Conservation (phyloP, 768 basidiomycete genomes). For the Boletus vinaceobasis region DNA sequence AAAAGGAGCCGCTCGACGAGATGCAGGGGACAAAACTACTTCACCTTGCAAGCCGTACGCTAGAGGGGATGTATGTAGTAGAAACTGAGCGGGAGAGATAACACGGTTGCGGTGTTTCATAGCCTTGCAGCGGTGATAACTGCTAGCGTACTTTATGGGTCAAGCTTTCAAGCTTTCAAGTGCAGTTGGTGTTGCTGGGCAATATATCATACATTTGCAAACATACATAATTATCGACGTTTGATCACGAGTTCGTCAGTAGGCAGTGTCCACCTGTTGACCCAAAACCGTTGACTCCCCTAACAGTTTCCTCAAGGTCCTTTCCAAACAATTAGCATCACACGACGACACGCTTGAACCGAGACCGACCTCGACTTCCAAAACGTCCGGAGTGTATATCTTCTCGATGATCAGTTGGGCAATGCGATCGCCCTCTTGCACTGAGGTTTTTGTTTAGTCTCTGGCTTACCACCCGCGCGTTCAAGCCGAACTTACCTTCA, state of each 20-base stretch:
- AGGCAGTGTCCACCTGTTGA: slow-evolving; percentile 84
- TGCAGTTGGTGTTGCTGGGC: not conserved
- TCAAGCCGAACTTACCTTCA: slow-evolving; percentile 47
- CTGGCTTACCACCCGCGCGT: not conserved
- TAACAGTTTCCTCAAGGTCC: slow-evolving; percentile 81
- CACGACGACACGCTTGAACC: not conserved
- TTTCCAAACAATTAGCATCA: slow-evolving; percentile 30
- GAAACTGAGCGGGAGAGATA: slow-evolving; percentile 39
- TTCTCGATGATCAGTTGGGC: slow-evolving; percentile 93
- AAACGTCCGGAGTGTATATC: slow-evolving; percentile 80
- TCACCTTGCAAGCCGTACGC: slow-evolving; percentile 44
- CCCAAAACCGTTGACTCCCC: slow-evolving; percentile 88
- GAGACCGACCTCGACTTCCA: slow-evolving; percentile 72
- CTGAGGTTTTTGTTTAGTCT: slow-evolving; percentile 37
- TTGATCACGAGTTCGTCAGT: slow-evolving; percentile 29
- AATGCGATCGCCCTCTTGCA: slow-evolving; percentile 90
- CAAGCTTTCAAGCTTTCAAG: too few relatives aligned
- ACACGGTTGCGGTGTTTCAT: slow-evolving; percentile 6
- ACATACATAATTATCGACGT: not conserved
- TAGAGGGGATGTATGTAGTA: slow-evolving; percentile 59
- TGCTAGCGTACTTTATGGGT: not conserved
- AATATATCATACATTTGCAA: slow-evolving; percentile 3
- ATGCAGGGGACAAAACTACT: slow-evolving; percentile 46
- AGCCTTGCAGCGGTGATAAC: not conserved
- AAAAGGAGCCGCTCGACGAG: slow-evolving; percentile 19